A percentile compares a stretch with the other conserved stretches of the same genome.
Conservation (phyloP, 495 filamentous ascomycete species). For the Amphirosellinia nigrospora region DNA sequence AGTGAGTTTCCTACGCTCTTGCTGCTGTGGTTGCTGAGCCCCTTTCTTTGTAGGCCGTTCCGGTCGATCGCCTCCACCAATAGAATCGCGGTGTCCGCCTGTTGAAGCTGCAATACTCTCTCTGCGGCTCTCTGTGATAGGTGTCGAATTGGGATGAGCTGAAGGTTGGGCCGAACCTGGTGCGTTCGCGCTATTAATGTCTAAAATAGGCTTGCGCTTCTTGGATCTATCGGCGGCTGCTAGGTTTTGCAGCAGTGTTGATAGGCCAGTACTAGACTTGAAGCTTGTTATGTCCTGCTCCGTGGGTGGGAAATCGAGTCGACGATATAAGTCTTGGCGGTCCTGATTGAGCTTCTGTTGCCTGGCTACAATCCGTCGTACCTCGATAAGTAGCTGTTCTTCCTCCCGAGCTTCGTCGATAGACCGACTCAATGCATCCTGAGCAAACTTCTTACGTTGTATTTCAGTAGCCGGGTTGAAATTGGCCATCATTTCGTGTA, state of each 20-base stretch:
- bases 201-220: slow-evolving; percentile 70
- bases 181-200: slow-evolving; percentile 62
- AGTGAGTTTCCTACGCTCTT: slow-evolving; percentile 70
- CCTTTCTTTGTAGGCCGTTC: slow-evolving; percentile 60
- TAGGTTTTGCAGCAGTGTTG: slow-evolving; percentile 79
- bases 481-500: slow-evolving; percentile 82
- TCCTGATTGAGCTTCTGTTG: slow-evolving; percentile 84
- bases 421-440: slow-evolving; percentile 76
- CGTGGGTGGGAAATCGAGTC: slow-evolving; percentile 79
- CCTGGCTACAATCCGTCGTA: slow-evolving; percentile 84
- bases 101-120: slow-evolving; percentile 56
- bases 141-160: slow-evolving; percentile 41
- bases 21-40: slow-evolving; percentile 42
- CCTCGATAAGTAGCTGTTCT: slow-evolving; percentile 82
- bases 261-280: slow-evolving; percentile 77
- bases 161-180: slow-evolving; percentile 40
- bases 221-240: slow-evolving; percentile 82
- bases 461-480: slow-evolving; percentile 81
- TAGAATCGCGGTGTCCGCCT: slow-evolving; percentile 54
- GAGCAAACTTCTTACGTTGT: slow-evolving; percentile 82
- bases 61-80: slow-evolving; percentile 48
- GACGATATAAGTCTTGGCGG: slow-evolving; percentile 85
- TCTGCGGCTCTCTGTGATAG: slow-evolving; percentile 50
- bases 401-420: slow-evolving; percentile 90
- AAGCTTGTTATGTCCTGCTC: slow-evolving; percentile 73